These are phyloP conservation scores for Carex littledalei DNA, from an alignment of 176 grass and related monocot genomes.

Conservation along the genomic window DNA sequence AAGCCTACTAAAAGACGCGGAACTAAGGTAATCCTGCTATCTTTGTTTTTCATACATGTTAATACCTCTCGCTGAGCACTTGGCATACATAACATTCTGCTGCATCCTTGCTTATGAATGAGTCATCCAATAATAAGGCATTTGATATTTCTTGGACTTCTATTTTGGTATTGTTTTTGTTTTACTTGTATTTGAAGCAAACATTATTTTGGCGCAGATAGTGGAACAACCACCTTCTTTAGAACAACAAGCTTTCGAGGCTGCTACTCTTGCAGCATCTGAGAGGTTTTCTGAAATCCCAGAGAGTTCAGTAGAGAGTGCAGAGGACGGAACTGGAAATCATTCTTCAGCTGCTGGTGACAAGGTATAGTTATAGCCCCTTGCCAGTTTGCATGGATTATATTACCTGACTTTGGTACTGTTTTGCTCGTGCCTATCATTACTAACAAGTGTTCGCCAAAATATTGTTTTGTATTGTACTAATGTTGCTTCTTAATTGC, in stretches of 20 bases:
- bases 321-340: constrained; percentile 12
- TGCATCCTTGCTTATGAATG: constrained; percentile 10
- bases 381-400: not conserved
- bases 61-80: not conserved
- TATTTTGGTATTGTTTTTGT: constrained; percentile 14
- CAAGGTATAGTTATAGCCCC: constrained; percentile 44
- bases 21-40: constrained; percentile 56
- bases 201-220: constrained; percentile 40
- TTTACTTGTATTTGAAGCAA: constrained; percentile 2
- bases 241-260: constrained; percentile 61
- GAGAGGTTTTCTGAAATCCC: constrained; percentile 88
- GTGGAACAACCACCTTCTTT: constrained; percentile 42
- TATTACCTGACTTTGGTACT: not conserved
- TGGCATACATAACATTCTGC: constrained; percentile 8
- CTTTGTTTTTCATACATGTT: not conserved
- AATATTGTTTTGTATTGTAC: not conserved
- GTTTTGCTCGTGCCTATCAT: not conserved
- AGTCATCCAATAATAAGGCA: not conserved
- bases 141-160: not conserved
- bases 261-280: constrained; percentile 49
- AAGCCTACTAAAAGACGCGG: constrained; percentile 43
- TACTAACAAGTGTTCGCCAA: not conserved
- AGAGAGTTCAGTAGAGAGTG: constrained; percentile 32
- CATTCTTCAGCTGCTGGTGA: constrained; percentile 33
- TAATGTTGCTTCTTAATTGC: not conserved